Base-by-base conservation (phyloP, 2,329 filamentous ascomycete species). In the Aurifilum marmelostoma region DNA sequence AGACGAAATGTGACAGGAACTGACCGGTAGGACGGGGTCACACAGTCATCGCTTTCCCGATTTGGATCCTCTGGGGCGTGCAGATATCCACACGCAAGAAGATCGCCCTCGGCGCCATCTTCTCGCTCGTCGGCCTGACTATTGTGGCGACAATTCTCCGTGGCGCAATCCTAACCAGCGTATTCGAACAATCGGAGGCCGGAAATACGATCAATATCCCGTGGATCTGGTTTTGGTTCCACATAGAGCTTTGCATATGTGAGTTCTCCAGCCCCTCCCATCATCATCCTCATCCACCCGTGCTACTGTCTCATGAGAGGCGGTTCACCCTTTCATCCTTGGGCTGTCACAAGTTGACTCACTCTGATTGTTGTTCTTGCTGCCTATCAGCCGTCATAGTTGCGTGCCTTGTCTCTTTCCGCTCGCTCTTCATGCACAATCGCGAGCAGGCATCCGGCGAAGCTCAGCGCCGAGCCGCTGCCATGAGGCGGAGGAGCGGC, bases 151-250 rank as follows among this genome's bases (percentile, higher is more conserved):
- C 69, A 7, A 66, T 71, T 21, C 69, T 71, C 1, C 63, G 69
- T 2, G 69, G 69, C 1, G 69, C 69, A 1, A 47, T 71, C 18
- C n/a, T 71, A 16, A 71, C 67, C 9, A 67, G 68, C 11, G 69
- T 71, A 0, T 71, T 71, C 12, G 61, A 68, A n/a, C 41, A 66
- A 16, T 69, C 69, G 1, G 65, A 58, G 11, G 5, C 54, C 9
- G 69, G 69, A 1, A 69, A 65, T 29, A 71, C 69, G 1, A 69
- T 71, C 37, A 71, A 71, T 50, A 69, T 71, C 32, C 69, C 69
- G 1, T 71, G 69, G 69, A 67, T 71, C n/a, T 71, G 69, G 69
- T 71, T 71, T 43, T 71, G 69, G 69, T 71, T 71, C 4, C 69
- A 71, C 21, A 66, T 71, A 8, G 69, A 71, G 34, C 67, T 69